Evolutionary conservation across 1,139 yeast genomes (phyloP).

Genomic region (Sugiyamaella novakii): DNA sequence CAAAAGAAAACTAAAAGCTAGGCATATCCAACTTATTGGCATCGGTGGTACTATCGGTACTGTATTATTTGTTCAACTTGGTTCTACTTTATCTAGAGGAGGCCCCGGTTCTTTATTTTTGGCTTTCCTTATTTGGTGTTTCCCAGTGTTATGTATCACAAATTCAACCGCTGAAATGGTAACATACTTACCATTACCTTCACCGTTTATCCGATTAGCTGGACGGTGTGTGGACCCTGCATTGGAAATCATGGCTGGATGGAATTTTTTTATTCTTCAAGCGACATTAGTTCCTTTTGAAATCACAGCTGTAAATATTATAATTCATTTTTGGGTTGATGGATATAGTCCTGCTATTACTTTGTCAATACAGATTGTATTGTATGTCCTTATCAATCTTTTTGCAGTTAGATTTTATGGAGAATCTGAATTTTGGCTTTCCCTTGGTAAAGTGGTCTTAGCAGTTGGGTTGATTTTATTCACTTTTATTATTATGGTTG

Average conservation of each 20-base stretch:
- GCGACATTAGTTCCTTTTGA: conserved; percentile 80
- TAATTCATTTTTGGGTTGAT: conserved; percentile 77
- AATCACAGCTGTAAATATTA: conserved; percentile 75
- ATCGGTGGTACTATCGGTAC: conserved; percentile 88
- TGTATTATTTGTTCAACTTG: conserved; percentile 73
- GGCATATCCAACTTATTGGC: conserved; percentile 71
- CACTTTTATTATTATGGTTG: conserved; percentile 79
- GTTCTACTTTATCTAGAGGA: conserved; percentile 65
- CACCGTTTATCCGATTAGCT: conserved; percentile 60
- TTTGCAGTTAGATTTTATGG: conserved; percentile 77
- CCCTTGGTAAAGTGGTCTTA: conserved; percentile 69
- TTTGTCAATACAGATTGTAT: conserved; percentile 57
- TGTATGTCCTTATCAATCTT: conserved; percentile 65
- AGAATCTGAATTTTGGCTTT: conserved; percentile 78
- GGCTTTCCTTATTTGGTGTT: conserved; percentile 63
- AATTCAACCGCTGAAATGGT: conserved; percentile 84
- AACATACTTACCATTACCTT: conserved; percentile 69
- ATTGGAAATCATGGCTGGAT: conserved; percentile 73
- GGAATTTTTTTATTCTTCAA: conserved; percentile 79
- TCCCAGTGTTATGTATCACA: conserved; percentile 65
- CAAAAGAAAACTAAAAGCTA: conserved; percentile 34
- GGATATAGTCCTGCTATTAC: conserved; percentile 52
- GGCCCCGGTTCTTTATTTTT: conserved; percentile 78
- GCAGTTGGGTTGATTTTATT: conserved; percentile 72
- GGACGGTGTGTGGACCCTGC: conserved; percentile 67